phyloP scores from a whole-genome alignment of 2,329 filamentous ascomycete genomes.

The Penicillium decumbens region DNA sequence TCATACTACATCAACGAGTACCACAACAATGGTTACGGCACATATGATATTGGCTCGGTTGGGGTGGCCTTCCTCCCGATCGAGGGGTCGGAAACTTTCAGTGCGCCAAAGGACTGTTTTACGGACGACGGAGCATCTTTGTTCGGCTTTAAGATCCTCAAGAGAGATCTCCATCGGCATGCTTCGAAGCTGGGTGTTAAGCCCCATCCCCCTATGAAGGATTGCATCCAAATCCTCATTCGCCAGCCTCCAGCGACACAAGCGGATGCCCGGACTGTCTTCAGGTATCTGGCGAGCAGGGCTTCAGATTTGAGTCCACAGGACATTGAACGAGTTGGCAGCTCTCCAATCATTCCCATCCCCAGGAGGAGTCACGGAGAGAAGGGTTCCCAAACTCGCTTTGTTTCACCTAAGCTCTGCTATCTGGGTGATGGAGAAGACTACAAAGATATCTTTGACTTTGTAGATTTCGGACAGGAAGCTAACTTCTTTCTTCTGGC shows the following conservation, averaged over 20 bases:
- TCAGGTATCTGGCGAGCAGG: slow-evolving; percentile 77
- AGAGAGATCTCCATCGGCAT: slow-evolving; percentile 70
- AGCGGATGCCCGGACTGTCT: slow-evolving; percentile 64
- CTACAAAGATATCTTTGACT: slow-evolving; percentile 92
- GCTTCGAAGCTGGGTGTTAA: slow-evolving; percentile 81
- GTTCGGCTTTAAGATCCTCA: slow-evolving; percentile 75
- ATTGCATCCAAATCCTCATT: slow-evolving; percentile 70
- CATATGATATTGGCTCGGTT: slow-evolving; percentile 56
- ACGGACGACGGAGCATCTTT: slow-evolving; percentile 71
- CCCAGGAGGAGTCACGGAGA: slow-evolving; percentile 31
- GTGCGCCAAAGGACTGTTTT: slow-evolving; percentile 72
- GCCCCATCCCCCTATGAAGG: slow-evolving; percentile 70
- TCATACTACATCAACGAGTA: slow-evolving; percentile 79
- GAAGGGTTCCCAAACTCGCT: slow-evolving; percentile 45
- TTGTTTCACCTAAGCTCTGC: slow-evolving; percentile 65
- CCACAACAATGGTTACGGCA: slow-evolving; percentile 68
- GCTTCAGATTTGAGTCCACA: slow-evolving; percentile 65
- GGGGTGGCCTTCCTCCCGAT: slow-evolving; percentile 66
- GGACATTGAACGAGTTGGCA: slow-evolving; percentile 57
- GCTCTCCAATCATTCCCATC: slow-evolving; percentile 69
- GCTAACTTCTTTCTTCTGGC: slow-evolving; percentile 85
- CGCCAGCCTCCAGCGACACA: slow-evolving; percentile 65
- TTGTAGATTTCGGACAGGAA: slow-evolving; percentile 85
- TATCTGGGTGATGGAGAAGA: slow-evolving; percentile 70
- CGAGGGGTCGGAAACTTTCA: slow-evolving; percentile 60